Evolutionary conservation across 345 rosid genomes (phyloP).

Genomic region (Lepidium africanum): DNA sequence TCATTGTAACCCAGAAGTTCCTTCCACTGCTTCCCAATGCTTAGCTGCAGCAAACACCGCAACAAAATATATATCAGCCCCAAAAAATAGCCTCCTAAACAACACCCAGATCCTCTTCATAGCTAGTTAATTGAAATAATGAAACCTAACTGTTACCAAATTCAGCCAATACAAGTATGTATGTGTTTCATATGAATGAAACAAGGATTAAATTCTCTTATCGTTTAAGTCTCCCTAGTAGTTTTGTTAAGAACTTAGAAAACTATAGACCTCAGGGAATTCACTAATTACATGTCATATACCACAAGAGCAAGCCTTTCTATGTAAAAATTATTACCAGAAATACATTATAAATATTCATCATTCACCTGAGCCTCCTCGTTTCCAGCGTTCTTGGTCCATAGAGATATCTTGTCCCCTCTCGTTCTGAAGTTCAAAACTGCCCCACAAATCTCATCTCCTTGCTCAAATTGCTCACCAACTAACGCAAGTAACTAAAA

Average conservation of each 20-base stretch:
- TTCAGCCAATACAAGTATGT: neutral
- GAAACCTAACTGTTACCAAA: neutral
- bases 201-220: neutral
- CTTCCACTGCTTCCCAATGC: constrained; percentile 95
- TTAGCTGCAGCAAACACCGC: constrained; percentile 34
- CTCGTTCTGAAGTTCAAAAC: constrained; percentile 59
- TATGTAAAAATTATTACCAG: neutral
- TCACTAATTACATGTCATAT: constrained; percentile 4
- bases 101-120: neutral
- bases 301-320: neutral
- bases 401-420: constrained; percentile 63
- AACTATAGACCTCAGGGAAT: neutral
- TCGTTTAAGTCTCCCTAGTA: neutral
- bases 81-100: neutral
- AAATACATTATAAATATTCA: neutral
- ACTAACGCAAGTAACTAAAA: constrained; percentile 67
- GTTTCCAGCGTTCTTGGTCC: constrained; percentile 91
- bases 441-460: constrained; percentile 93
- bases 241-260: neutral
- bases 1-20: constrained; percentile 63
- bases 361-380: constrained; percentile 66
- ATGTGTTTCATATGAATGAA: neutral
- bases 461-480: constrained; percentile 84
- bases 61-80: neutral
- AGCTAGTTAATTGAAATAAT: neutral